Percentiles rank a stretch among this genome's conserved stretches.
These are phyloP conservation scores for Torulaspora quercuum DNA, from an alignment of 805 yeast species.

Conservation along the genomic window DNA sequence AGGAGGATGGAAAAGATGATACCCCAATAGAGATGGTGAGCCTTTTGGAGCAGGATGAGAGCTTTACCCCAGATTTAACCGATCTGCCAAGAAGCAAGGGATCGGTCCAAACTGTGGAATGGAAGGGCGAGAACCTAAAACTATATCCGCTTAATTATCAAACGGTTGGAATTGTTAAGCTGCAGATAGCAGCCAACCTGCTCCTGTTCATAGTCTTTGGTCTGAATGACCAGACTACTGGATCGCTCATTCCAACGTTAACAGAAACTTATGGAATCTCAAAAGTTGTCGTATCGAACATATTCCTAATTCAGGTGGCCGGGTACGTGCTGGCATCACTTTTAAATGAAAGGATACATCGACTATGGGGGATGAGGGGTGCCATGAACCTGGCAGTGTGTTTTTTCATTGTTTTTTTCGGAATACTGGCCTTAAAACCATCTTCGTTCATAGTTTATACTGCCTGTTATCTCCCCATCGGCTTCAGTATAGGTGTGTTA, in stretches of 20 bases:
- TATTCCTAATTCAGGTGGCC: slow-evolving; percentile 32
- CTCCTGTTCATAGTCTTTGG: slow-evolving; percentile 34
- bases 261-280: slow-evolving; percentile 29
- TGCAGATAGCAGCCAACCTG: slow-evolving; percentile 31
- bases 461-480: slow-evolving; percentile 33
- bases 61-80: slow-evolving; percentile 2
- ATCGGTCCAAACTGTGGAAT: slow-evolving; percentile 20
- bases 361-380: slow-evolving; percentile 30
- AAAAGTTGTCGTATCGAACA: slow-evolving; percentile 27
- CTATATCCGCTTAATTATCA: slow-evolving; percentile 31
- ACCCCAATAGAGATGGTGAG: slow-evolving; percentile 14
- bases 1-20: slow-evolving; percentile 9
- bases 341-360: slow-evolving; percentile 30
- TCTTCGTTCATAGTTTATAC: slow-evolving; percentile 24
- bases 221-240: slow-evolving; percentile 35
- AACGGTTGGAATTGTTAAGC: slow-evolving; percentile 26
- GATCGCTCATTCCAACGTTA: slow-evolving; percentile 35
- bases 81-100: background rate
- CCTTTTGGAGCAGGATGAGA: slow-evolving; percentile 12
- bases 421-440: slow-evolving; percentile 27
- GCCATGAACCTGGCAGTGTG: slow-evolving; percentile 26
- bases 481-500: slow-evolving; percentile 35
- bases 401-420: slow-evolving; percentile 22
- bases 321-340: slow-evolving; percentile 36
- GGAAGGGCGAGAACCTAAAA: slow-evolving; percentile 28